Evolutionary conservation across 129 eudicot species (phyloP).

Genomic region (Pittosporum tobira): DNA sequence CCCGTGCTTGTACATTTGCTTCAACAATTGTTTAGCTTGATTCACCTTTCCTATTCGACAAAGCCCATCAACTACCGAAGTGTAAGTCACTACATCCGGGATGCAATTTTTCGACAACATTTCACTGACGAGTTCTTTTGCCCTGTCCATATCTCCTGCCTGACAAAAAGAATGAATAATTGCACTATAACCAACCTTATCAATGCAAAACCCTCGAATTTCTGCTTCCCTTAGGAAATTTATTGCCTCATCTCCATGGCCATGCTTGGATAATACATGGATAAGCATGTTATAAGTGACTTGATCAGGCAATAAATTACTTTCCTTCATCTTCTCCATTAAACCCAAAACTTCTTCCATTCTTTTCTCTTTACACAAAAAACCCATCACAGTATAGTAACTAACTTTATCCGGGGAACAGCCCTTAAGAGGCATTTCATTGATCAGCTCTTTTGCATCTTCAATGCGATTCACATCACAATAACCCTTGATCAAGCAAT

Average conservation of each 20-base stretch:
- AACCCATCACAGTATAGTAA: constrained; percentile 63
- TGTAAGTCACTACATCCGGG: constrained; percentile 88
- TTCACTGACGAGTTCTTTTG: constrained; percentile 55
- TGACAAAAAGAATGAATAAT: constrained; percentile 57
- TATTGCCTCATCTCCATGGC: constrained; percentile 55
- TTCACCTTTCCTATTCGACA: constrained; percentile 52
- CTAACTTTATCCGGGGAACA: constrained; percentile 78
- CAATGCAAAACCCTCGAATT: constrained; percentile 53
- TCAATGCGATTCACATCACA: constrained; percentile 49
- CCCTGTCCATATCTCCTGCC: constrained; percentile 50
- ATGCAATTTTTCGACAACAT: constrained; percentile 57
- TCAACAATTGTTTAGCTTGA: constrained; percentile 54
- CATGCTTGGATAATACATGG: constrained; percentile 63
- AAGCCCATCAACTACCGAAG: constrained; percentile 61
- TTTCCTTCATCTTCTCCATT: constrained; percentile 43
- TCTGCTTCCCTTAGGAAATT: constrained; percentile 61
- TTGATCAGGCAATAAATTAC: constrained; percentile 49
- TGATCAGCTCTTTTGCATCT: constrained; percentile 52
- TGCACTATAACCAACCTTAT: constrained; percentile 73
- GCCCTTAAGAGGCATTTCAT: constrained; percentile 44
- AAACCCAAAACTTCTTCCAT: constrained; percentile 46
- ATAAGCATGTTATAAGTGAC: constrained; percentile 68
- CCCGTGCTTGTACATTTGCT: constrained; percentile 58
- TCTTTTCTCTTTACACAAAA: constrained; percentile 52
- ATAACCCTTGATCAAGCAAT: constrained; percentile 82